Evolutionary conservation across 208 protist genomes (phyloP).

Genomic region (Trypanosoma boissoni): DNA sequence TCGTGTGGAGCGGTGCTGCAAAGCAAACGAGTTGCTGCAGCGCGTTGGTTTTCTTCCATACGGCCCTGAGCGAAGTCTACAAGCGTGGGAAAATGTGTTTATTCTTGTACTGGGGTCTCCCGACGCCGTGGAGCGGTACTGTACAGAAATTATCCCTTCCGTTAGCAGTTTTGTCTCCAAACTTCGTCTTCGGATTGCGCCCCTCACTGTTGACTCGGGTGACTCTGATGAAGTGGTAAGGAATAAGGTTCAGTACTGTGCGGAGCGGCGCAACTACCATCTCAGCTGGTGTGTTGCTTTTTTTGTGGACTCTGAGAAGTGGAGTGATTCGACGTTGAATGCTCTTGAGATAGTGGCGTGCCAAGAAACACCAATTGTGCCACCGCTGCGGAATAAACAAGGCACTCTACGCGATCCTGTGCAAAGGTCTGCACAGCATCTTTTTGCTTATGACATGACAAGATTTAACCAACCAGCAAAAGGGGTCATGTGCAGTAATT

Average conservation of each 20-base stretch:
- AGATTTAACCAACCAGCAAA: constrained; percentile 13
- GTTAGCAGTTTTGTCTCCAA: constrained; percentile 58
- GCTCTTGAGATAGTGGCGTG: constrained; percentile 40
- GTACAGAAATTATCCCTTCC: constrained; percentile 43
- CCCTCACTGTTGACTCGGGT: constrained; percentile 37
- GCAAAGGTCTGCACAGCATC: constrained; percentile 28
- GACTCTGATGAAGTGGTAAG: constrained; percentile 53
- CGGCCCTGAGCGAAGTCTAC: constrained; percentile 38
- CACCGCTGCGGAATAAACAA: constrained; percentile 50
- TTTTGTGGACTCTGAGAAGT: constrained; percentile 24
- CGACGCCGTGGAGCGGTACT: constrained; percentile 43
- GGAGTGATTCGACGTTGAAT: constrained; percentile 28
- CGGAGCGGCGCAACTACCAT: constrained; percentile 51
- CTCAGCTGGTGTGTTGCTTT: constrained; percentile 71
- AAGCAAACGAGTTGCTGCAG: constrained; percentile 45
- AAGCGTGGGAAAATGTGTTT: constrained; percentile 65
- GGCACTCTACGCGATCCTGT: constrained; percentile 40
- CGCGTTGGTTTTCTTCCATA: constrained; percentile 37
- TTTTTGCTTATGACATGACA: constrained; percentile 62
- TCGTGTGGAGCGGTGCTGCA: constrained; percentile 60
- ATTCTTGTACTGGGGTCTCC: constrained; percentile 52
- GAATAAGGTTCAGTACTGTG: constrained; percentile 60
- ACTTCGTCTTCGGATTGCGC: constrained; percentile 64
- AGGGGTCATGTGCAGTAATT: background rate
- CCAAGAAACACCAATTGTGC: constrained; percentile 29